phyloP scores from a whole-genome alignment of 257 asterid genomes.

The Plectranthus barbatus region DNA sequence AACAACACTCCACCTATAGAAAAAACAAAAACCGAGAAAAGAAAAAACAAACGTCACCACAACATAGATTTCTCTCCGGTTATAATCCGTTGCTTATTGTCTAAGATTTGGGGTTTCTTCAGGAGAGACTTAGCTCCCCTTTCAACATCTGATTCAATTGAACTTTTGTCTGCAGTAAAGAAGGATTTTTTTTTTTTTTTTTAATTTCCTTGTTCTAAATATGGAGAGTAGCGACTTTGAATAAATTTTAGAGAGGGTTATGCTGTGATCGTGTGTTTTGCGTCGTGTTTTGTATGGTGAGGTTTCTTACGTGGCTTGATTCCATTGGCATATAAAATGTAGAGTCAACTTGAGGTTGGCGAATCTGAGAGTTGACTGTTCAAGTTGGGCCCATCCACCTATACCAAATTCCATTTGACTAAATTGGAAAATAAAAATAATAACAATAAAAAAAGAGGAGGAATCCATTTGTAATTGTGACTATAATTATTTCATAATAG shows the following conservation, averaged over 20 bases:
- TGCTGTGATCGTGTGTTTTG: not conserved
- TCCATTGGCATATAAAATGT: not conserved
- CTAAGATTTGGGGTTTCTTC: not conserved
- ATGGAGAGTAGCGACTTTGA: not conserved
- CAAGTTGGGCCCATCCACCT: not conserved
- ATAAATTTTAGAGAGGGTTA: not conserved
- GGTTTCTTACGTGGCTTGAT: not conserved
- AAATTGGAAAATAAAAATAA: not conserved
- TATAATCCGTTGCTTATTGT: not conserved
- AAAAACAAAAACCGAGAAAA: too few species aligned
- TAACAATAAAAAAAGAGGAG: too few species aligned
- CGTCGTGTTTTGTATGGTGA: not conserved
- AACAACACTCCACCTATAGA: constrained; percentile 10
- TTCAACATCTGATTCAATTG: not conserved
- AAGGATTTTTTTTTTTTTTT: not conserved
- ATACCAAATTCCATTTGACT: constrained; percentile 22
- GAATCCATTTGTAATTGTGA: not conserved
- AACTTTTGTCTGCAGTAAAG: not conserved
- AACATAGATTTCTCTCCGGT: not conserved
- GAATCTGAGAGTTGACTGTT: constrained; percentile 2
- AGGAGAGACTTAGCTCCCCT: not conserved
- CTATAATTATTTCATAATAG: too few species aligned
- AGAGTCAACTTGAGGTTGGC: not conserved
- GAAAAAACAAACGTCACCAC: not conserved
- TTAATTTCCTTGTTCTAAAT: not conserved